Percentiles rank a stretch among this genome's conserved stretches.
These are phyloP conservation scores for Aquilaria yunnanensis DNA, from an alignment of 345 rosid species.

Conservation along the genomic window DNA sequence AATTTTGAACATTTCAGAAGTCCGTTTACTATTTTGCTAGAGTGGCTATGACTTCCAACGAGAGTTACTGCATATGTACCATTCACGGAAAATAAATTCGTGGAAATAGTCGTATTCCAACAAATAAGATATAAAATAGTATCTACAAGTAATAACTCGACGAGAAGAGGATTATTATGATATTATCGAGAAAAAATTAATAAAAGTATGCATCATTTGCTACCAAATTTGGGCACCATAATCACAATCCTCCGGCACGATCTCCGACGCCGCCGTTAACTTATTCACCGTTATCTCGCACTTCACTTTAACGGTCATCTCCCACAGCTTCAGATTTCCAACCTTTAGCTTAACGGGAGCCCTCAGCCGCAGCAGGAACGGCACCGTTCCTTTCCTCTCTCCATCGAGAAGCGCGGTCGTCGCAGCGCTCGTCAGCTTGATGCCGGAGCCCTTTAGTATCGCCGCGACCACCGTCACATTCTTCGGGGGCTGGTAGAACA, in stretches of 20 bases:
- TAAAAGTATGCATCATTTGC: neutral
- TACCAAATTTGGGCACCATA: conserved; percentile 58
- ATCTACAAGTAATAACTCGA: no score
- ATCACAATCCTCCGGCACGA: conserved; percentile 45
- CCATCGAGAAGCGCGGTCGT: conserved; percentile 19
- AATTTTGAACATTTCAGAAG: no score
- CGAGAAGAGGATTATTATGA: no score
- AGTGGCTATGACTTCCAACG: no score
- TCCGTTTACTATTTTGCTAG: no score
- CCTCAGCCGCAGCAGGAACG: conserved; percentile 44
- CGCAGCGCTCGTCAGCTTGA: conserved; percentile 33
- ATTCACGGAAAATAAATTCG: no score
- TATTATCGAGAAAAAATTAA: no score
- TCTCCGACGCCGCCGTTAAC: conserved; percentile 45
- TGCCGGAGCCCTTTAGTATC: conserved; percentile 37
- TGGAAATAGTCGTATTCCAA: no score
- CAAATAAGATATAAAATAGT: no score
- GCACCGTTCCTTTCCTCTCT: conserved; percentile 34
- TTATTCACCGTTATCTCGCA: conserved; percentile 76
- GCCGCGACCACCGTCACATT: conserved; percentile 47
- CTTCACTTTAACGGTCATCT: conserved; percentile 46
- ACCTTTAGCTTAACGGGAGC: conserved; percentile 61
- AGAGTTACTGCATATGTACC: no score
- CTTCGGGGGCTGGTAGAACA: conserved; percentile 50
- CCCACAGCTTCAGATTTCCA: conserved; percentile 78